Evolutionary conservation across 106 monocot species (phyloP), one percentile per base, ranked within the genome.

Genomic region (Allium cepa): DNA sequence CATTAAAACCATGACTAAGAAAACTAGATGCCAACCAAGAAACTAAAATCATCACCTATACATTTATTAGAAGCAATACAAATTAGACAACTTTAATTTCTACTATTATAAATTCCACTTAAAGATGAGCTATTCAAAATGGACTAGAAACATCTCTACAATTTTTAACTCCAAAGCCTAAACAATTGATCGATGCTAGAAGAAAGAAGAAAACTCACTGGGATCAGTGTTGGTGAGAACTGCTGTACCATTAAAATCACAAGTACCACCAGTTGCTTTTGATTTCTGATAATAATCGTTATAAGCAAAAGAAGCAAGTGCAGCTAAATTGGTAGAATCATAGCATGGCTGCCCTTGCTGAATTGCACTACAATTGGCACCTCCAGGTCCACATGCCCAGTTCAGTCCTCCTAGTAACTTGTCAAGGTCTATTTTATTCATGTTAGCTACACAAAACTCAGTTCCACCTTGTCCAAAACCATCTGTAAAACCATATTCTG

Each of bases 361-460:
- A 5, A 64, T 64, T 0, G 64, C 64, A 10, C 64, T 64, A 49
- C 64, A 64, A 18, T 64, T 64, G 9, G 64, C 64, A 9, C 47
- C 64, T 17, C 64, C 64, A 16, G 64, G 0, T 49, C 64, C 64
- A 49, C 64, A 64, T 45, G 64, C 64, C 64, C 64, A 64, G 18
- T 49, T 49, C 49, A 64, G 49, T n/a, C 64, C 64, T 2, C 11
- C 64, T 6, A 16, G 15, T 17, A 64, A 46, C 10, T 47, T 49
- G n/a, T 18, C 15, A 17, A 13, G 7, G 49, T 64, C 64, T 18
- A 49, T 49, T 13, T 49, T 64, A 36, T 36, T 36, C 17, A 8
- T 4, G 15, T 13, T 9, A 9, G 64, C 64, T 7, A 64, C 64
- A 17, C 64, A 64, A 15, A 64, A 64, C 3, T 36, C 36, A 36